Base-by-base conservation (phyloP, 2,329 filamentous ascomycete genomes). In the Xylariaceae sp. region DNA sequence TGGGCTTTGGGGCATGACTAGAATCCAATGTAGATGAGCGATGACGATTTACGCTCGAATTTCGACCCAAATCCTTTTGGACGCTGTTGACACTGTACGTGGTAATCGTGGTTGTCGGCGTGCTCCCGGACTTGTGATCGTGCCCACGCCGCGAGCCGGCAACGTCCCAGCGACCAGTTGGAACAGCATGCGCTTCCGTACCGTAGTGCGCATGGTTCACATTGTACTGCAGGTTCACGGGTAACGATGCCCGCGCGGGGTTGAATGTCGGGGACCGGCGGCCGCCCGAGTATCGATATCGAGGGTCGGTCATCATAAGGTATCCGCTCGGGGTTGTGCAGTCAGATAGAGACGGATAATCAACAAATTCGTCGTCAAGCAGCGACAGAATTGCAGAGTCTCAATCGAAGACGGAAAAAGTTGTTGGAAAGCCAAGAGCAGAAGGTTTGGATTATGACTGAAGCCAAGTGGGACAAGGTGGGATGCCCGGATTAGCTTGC, bases 1-100 rank as follows among this genome's bases (percentile, higher is more conserved):
- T 71, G 40, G 77, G 73, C 9, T 77, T 74, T 31, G 72, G 67
- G 4, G 44, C 58, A 11, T 26, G 22, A 18, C 64, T 56, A 12
- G 71, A 63, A 42, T 82, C 79, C 18, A 78, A 48, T 1, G 75
- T 77, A 1, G 71, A 66, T 7, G 72, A 72, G 19, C 74, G 73
- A 57, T 60, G 41, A 13, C 73, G 71, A 39, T 62, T 64, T 19
- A 52, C 41, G 52, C 65, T 74, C 36, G 68, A 64, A 44, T 64
- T 70, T 45, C 74, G 68, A 30, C 66, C 55, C 16, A 73, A 54
- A 28, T 72, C 66, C 33, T 82, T 78, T 36, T 75, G 71, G n/a
- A n/a, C n/a, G n/a, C n/a, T n/a, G 42, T 69, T 69, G 40, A 79
- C 69, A 39, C 75, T 73, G 53, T 81, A 82, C 9, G 76, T 75